A percentile compares a stretch with the other conserved stretches of the same genome.
Conservation (phyloP, 2,329 filamentous ascomycete genomes). For the Fusarium succisae region DNA sequence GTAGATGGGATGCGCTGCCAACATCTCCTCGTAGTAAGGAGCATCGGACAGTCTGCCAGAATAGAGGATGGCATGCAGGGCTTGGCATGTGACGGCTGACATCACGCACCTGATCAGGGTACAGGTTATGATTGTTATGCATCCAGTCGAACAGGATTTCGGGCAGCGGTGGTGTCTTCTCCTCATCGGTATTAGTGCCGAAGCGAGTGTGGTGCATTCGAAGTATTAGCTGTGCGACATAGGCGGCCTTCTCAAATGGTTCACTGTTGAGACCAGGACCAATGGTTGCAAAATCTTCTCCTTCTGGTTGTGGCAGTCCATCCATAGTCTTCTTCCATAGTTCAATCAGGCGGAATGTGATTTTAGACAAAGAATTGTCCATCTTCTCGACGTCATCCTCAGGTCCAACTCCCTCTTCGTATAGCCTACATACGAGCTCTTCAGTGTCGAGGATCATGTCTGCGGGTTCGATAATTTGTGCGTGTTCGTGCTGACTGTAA, state of each 20-base stretch:
- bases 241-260: constrained; percentile 78
- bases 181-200: constrained; percentile 49
- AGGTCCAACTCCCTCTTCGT: constrained; percentile 67
- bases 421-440: constrained; percentile 71
- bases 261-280: constrained; percentile 70
- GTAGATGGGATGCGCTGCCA: constrained; percentile 69
- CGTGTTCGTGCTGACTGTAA: constrained; percentile 64
- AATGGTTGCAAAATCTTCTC: constrained; percentile 68
- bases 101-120: constrained; percentile 71
- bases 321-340: constrained; percentile 67
- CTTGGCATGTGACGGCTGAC: constrained; percentile 73
- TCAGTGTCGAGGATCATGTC: constrained; percentile 81
- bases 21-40: constrained; percentile 81
- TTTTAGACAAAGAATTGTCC: constrained; percentile 64
- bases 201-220: constrained; percentile 77
- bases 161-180: constrained; percentile 68
- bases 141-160: constrained; percentile 87
- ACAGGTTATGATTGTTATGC: constrained; percentile 76
- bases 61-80: constrained; percentile 78
- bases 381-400: constrained; percentile 66
- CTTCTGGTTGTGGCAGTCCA: constrained; percentile 57
- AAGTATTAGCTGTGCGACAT: constrained; percentile 80
- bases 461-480: constrained; percentile 73
- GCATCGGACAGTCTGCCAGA: constrained; percentile 86
- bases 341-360: constrained; percentile 60